Percentiles rank a stretch among this genome's conserved stretches.
phyloP scores from a whole-genome alignment of 768 basidiomycete species.

The Dentipellis sp. region DNA sequence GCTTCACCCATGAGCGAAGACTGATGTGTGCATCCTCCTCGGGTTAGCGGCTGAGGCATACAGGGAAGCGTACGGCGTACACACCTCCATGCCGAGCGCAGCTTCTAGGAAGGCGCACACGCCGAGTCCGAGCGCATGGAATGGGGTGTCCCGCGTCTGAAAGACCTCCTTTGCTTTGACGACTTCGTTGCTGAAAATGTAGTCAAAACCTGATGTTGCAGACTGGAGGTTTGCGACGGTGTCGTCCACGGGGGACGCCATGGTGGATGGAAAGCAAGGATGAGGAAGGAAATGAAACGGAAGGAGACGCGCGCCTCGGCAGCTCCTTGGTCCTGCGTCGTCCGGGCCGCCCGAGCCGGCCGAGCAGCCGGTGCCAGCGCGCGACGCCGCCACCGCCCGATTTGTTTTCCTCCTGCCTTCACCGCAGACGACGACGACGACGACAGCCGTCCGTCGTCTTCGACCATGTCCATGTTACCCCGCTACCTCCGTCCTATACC shows the following conservation, averaged over 20 bases:
- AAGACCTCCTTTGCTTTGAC: conserved; percentile 43
- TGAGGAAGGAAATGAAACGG: not conserved
- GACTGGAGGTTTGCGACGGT: conserved; percentile 22
- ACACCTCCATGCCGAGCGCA: conserved; percentile 72
- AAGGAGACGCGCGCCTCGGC: not conserved
- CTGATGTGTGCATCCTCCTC: conserved; percentile 23
- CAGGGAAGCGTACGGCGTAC: not conserved
- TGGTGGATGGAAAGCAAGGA: not conserved
- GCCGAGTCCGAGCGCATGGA: conserved; percentile 66
- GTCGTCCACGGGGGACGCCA: conserved; percentile 15
- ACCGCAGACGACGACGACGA: conserved; percentile 1
- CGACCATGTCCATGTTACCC: conserved; percentile 4
- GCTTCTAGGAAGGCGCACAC: conserved; percentile 70
- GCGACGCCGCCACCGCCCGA: not conserved
- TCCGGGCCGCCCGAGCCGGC: too few species aligned
- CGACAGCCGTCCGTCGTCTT: not conserved
- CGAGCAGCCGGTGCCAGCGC: not conserved
- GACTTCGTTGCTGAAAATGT: conserved; percentile 62
- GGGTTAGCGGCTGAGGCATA: not conserved
- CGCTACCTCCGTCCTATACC: conserved; percentile 9
- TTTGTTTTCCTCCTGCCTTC: not conserved
- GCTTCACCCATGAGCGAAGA: conserved; percentile 58
- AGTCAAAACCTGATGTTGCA: conserved; percentile 51
- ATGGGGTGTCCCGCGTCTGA: conserved; percentile 44
- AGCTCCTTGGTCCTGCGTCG: too few species aligned